Percentiles rank a stretch among this genome's conserved stretches.
phyloP scores from a whole-genome alignment of 2,329 filamentous ascomycete species.

The Colletotrichum coccodes region DNA sequence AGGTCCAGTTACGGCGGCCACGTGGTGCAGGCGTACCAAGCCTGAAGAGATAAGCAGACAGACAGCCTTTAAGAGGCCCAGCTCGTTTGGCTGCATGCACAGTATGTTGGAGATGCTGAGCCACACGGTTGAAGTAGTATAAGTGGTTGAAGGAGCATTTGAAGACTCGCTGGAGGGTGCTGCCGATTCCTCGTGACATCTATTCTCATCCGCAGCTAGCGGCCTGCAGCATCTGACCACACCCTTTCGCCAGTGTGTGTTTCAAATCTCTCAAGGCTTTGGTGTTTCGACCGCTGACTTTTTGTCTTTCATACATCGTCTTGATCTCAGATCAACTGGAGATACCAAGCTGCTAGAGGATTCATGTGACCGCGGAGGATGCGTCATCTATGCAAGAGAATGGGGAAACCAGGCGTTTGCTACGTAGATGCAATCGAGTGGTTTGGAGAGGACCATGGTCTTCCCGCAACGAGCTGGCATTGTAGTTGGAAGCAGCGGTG shows the following conservation, averaged over 20 bases:
- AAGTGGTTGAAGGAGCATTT: neutral
- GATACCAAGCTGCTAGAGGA: neutral
- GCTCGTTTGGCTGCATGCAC: neutral
- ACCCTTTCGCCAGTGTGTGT: neutral
- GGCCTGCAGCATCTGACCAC: neutral
- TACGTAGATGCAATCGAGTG: neutral
- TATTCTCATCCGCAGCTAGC: neutral
- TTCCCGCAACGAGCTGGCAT: neutral
- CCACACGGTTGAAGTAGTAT: neutral
- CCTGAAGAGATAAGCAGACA: neutral
- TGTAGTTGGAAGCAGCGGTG: neutral
- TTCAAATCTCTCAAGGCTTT: neutral
- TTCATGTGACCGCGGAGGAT: neutral
- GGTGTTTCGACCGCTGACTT: neutral
- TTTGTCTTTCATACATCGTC: neutral
- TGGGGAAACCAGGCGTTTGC: neutral
- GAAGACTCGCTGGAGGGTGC: neutral
- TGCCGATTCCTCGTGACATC: neutral
- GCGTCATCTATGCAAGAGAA: neutral
- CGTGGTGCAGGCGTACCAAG: conserved; percentile 19
- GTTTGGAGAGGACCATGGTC: neutral
- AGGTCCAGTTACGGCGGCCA: conserved; percentile 17
- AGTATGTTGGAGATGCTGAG: neutral
- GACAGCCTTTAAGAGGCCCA: neutral
- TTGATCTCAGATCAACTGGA: neutral